Percentiles rank a stretch among this genome's conserved stretches.
Conservation (phyloP, 208 protist genomes). For the Trypanosoma rangeli region DNA sequence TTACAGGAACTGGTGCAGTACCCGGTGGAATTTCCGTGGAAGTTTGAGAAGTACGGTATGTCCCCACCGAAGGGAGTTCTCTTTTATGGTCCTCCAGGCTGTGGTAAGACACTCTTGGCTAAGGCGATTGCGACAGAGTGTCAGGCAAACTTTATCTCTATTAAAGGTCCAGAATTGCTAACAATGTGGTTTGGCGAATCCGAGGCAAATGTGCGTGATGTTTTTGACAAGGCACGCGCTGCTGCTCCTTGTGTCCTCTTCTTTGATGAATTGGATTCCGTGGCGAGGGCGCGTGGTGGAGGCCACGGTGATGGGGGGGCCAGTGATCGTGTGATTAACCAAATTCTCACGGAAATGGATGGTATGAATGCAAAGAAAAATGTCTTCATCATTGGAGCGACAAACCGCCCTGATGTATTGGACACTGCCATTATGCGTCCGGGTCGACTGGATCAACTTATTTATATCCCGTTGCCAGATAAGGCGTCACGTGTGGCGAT, state of each 20-base stretch:
- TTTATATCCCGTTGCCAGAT: constrained; percentile 99
- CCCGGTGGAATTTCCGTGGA: constrained; percentile 99
- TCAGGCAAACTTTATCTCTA: constrained; percentile 99
- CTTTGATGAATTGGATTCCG: constrained; percentile 99
- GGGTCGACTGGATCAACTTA: constrained; percentile 94
- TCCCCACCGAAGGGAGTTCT: constrained; percentile 97
- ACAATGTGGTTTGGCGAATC: constrained; percentile 99
- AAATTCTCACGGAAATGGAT: constrained; percentile 99
- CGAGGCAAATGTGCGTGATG: constrained; percentile 99
- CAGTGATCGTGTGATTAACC: constrained; percentile 99
- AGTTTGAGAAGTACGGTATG: constrained; percentile 99
- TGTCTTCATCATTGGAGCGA: constrained; percentile 99
- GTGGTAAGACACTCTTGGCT: constrained; percentile 98
- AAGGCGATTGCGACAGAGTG: constrained; percentile 99
- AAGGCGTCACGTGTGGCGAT: constrained; percentile 95
- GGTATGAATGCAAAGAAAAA: constrained; percentile 99
- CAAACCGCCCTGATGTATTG: constrained; percentile 99
- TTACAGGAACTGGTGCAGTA: constrained; percentile 99
- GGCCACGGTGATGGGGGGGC: constrained; percentile 97
- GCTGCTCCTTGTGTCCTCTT: constrained; percentile 99
- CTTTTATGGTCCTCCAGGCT: constrained; percentile 99
- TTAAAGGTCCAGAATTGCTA: constrained; percentile 99
- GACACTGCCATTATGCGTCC: constrained; percentile 99
- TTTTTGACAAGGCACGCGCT: constrained; percentile 99
- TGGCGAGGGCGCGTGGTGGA: constrained; percentile 97